Base-by-base conservation (phyloP, 1,284 basidiomycete species). In the Exobasidium rhododendri region DNA sequence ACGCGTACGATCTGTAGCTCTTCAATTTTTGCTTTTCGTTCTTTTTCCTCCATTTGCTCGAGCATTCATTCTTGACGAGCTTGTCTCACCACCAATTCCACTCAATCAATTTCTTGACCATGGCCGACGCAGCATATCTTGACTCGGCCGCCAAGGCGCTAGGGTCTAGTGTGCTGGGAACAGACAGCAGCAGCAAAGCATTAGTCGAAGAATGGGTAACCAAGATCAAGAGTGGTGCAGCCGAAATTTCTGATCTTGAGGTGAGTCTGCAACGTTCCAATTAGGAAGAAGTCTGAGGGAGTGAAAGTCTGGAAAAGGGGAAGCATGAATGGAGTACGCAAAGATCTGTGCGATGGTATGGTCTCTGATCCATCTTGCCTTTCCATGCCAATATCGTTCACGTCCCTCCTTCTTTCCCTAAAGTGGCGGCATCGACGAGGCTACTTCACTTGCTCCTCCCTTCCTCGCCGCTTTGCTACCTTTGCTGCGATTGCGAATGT, bases 161-260 rank as follows among this genome's bases (percentile, higher is more conserved):
- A 22, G 52, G 52, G 35, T 14, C 26, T 6, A 3, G 20, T 52
- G 17, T 32, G 3, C 53, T 51, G 20, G 58, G 52, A 29, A 28
- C 50, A 6, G 50, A 60, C 40, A 52, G 40, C 14, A 31, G 30
- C 3, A 20, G 10, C 17, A 57, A 60, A 49, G 44, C 31, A 31
- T 11, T 57, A 6, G 50, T 60, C 3, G 58, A 60, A 43, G 20
- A 26, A 24, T 60, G 58, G 58, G 29, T 60, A 31, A 40, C 35
- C 24, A 60, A 60, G 31, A 43, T 60, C 20, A 53, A 60, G 24
- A 55, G 40, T 32, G 58, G 50, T 32, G 52, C 29, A 14, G 30
- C 44, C 31, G 40, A 35, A 4, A 31, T 50, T 43, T 32, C 52
- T 28, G 58, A 60, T 46, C 17, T 52, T 2, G 26, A 60, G 58